Evolutionary conservation across 2,329 filamentous ascomycete species (phyloP).

Genomic region (Meredithiella fracta): DNA sequence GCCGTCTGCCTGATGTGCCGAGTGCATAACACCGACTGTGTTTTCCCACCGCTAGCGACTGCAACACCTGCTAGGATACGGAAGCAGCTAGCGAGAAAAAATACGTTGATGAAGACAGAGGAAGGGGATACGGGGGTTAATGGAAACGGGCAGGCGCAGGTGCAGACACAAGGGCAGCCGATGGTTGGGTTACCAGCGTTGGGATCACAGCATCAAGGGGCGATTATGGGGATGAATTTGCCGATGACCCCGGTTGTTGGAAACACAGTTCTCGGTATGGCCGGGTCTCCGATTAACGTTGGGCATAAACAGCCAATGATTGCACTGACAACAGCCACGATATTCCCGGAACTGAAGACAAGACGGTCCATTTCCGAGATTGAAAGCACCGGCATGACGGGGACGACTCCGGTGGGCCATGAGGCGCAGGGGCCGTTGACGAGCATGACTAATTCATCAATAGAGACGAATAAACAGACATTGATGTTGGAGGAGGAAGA

Average conservation of each 20-base stretch:
- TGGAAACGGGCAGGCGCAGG: not conserved
- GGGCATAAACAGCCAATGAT: too few species aligned
- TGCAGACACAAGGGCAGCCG: not conserved
- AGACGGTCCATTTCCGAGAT: not conserved
- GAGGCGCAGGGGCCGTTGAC: conserved; percentile 9
- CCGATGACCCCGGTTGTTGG: too few species aligned
- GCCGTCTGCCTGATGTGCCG: conserved; percentile 40
- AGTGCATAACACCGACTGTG: conserved; percentile 39
- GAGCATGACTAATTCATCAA: conserved; percentile 3
- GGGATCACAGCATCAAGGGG: too few species aligned
- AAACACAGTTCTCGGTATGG: too few species aligned
- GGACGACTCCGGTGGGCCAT: conserved; percentile 7
- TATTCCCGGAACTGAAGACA: not conserved
- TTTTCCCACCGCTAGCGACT: conserved; percentile 27
- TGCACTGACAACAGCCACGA: not conserved
- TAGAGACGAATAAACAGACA: conserved; percentile 13
- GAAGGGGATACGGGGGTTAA: not conserved
- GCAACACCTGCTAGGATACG: conserved; percentile 15
- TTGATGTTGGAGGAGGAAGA: conserved; percentile 19
- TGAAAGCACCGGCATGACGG: not conserved
- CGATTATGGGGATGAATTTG: too few species aligned
- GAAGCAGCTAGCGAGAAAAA: conserved; percentile 9
- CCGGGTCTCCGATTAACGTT: too few species aligned
- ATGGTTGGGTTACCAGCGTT: too few species aligned
- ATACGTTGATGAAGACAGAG: not conserved